Conservation (phyloP, 2,329 filamentous ascomycete species). For the Geosmithia morbida region DNA sequence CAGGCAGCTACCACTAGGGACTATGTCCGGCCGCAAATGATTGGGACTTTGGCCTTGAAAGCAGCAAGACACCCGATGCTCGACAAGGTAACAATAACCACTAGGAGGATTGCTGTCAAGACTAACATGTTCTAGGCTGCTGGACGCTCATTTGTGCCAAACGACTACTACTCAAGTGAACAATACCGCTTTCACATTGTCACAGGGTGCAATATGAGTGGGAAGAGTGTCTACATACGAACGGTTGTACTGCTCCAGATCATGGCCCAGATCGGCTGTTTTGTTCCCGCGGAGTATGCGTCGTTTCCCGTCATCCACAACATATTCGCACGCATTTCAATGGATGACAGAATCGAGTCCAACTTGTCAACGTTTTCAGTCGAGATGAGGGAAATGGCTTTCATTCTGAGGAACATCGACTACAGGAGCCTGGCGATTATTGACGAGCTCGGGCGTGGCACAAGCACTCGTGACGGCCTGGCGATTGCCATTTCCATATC, state of each 20-base stretch:
- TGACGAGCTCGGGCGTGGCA: constrained; percentile 85
- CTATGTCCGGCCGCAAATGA: constrained; percentile 53
- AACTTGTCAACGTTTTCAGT: constrained; percentile 89
- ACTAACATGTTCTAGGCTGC: constrained; percentile 33
- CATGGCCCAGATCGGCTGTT: constrained; percentile 89
- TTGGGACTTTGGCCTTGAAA: constrained; percentile 56
- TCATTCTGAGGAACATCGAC: constrained; percentile 75
- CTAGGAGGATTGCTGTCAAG: not conserved
- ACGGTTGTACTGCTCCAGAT: constrained; percentile 71
- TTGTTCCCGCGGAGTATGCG: constrained; percentile 76
- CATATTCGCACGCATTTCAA: constrained; percentile 76
- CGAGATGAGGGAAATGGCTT: constrained; percentile 93
- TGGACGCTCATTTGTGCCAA: constrained; percentile 56
- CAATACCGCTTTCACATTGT: constrained; percentile 82
- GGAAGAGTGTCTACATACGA: constrained; percentile 90
- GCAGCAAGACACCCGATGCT: constrained; percentile 64
- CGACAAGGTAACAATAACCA: constrained; percentile 39
- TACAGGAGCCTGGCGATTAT: constrained; percentile 66
- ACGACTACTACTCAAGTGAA: constrained; percentile 76
- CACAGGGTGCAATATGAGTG: constrained; percentile 96
- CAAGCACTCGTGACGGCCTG: constrained; percentile 75
- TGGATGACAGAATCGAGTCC: constrained; percentile 75
- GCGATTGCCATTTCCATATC: constrained; percentile 83
- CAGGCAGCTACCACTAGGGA: constrained; percentile 51
- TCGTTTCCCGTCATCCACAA: constrained; percentile 68